Conservation (phyloP, 2,329 filamentous ascomycete species). For the Pseudogymnoascus sp. region DNA sequence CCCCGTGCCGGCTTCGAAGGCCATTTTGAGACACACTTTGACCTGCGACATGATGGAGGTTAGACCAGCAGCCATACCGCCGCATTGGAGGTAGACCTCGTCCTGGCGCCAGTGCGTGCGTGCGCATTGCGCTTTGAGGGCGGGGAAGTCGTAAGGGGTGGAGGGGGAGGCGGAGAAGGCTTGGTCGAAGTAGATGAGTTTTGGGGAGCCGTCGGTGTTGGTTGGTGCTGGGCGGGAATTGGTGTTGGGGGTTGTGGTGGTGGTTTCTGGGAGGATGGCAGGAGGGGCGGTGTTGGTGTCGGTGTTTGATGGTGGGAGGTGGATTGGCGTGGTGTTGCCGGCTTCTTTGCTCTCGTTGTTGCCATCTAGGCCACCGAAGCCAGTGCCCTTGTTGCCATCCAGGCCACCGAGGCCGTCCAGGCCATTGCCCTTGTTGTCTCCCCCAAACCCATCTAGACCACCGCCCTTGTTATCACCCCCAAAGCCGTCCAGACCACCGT, state of each 20-base stretch:
- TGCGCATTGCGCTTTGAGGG: slow-evolving; percentile 21
- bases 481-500: no score
- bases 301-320: no score
- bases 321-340: neutral
- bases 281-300: neutral
- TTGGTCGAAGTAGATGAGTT: slow-evolving; percentile 26
- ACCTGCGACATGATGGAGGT: slow-evolving; percentile 29
- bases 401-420: neutral
- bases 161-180: slow-evolving; percentile 22
- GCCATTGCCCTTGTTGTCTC: no score
- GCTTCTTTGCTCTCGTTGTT: neutral
- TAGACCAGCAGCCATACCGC: slow-evolving; percentile 26
- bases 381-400: neutral
- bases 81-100: slow-evolving; percentile 27
- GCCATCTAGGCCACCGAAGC: neutral
- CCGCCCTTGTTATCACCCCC: no score
- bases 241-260: neutral
- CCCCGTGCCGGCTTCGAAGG: slow-evolving; percentile 26
- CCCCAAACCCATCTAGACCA: no score
- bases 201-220: neutral
- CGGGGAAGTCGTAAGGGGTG: slow-evolving; percentile 19
- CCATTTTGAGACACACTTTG: slow-evolving; percentile 31
- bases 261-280: neutral
- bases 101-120: slow-evolving; percentile 22
- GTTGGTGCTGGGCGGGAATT: neutral